Evolutionary conservation across 1,284 basidiomycete genomes (phyloP).

Genomic region (Athelia sp.): DNA sequence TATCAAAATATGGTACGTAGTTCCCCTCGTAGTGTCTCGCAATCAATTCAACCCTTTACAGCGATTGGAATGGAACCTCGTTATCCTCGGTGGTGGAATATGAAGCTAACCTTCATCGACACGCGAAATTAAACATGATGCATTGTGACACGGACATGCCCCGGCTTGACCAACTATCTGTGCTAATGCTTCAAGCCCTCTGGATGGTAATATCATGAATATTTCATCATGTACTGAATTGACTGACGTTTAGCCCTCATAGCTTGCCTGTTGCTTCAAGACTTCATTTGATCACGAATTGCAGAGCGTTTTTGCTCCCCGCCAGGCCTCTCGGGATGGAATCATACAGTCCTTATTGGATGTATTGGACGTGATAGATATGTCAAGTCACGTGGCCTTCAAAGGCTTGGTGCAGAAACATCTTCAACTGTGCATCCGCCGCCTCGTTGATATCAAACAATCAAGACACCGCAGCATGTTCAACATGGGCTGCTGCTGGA

Average conservation of each 20-base stretch:
- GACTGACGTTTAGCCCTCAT: constrained; percentile 2
- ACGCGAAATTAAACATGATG: constrained; percentile 28
- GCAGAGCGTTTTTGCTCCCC: neutral
- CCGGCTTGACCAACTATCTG: constrained; percentile 35
- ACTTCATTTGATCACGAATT: constrained; percentile 27
- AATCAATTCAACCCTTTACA: constrained; percentile 11
- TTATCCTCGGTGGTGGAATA: constrained; percentile 27
- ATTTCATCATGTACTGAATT: no score
- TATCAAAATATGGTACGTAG: constrained; percentile 28
- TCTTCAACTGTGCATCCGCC: constrained; percentile 7
- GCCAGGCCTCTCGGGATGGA: neutral
- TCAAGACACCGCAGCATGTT: constrained; percentile 4
- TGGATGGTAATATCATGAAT: constrained; percentile 27
- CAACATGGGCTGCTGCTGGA: constrained; percentile 56
- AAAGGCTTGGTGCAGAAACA: constrained; percentile 8
- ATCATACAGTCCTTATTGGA: neutral
- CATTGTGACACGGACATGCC: constrained; percentile 27
- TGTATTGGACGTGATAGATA: neutral
- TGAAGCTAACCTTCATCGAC: constrained; percentile 27
- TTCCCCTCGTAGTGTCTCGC: constrained; percentile 2
- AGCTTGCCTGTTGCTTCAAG: constrained; percentile 40
- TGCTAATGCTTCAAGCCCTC: constrained; percentile 34
- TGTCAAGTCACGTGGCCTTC: constrained; percentile 14
- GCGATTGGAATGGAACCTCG: constrained; percentile 29
- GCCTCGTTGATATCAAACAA: neutral